phyloP scores from a whole-genome alignment of 2,329 filamentous ascomycete genomes.

The Fusarium falciforme region DNA sequence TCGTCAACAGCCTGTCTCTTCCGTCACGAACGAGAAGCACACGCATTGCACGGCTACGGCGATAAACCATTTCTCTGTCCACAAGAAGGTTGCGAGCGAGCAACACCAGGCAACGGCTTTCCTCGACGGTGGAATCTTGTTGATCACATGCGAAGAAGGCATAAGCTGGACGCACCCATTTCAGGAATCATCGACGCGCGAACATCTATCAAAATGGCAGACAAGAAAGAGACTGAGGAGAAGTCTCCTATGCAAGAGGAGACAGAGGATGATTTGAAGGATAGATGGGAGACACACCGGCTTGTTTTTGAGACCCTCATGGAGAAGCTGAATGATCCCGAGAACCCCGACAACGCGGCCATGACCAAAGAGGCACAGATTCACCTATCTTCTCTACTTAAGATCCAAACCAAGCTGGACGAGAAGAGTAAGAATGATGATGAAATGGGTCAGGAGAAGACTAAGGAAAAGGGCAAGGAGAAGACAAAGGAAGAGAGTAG shows the following conservation, averaged over 20 bases:
- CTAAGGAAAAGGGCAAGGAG: not conserved
- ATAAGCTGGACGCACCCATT: not conserved
- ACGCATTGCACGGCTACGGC: conserved; percentile 93
- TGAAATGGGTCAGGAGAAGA: not conserved
- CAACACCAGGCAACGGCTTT: conserved; percentile 84
- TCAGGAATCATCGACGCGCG: not conserved
- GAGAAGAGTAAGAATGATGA: not conserved
- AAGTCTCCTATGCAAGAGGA: not conserved
- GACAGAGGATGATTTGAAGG: not conserved
- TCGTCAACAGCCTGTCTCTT: conserved; percentile 95
- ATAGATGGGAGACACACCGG: not conserved
- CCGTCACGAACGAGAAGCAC: conserved; percentile 93
- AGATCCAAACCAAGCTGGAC: not conserved
- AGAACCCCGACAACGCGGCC: not conserved
- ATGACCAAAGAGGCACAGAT: not conserved
- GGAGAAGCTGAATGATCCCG: not conserved
- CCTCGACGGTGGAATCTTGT: conserved; percentile 90
- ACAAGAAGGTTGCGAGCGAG: conserved; percentile 86
- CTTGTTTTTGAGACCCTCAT: not conserved
- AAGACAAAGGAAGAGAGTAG: not conserved
- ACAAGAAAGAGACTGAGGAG: not conserved
- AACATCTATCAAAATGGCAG: not conserved
- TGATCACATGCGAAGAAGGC: not conserved
- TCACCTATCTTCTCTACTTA: not conserved
- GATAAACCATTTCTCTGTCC: conserved; percentile 91